A percentile compares a stretch with the other conserved stretches of the same genome.
Conservation (phyloP, 495 filamentous ascomycete genomes). For the Poronia punctata region DNA sequence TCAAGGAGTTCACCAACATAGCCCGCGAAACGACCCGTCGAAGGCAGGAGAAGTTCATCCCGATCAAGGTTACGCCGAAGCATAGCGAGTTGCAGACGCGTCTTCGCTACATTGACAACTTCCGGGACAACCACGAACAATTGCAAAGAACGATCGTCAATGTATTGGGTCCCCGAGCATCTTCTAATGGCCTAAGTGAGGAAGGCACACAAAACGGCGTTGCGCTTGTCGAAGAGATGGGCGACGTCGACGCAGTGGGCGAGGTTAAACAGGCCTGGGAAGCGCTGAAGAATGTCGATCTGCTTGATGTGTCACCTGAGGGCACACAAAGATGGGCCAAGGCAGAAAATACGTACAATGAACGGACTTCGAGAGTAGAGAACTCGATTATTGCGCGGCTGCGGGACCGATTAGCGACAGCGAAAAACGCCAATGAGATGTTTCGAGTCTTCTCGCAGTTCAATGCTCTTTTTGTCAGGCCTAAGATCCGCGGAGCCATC, state of each 20-base stretch:
- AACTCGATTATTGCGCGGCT: conserved; percentile 97
- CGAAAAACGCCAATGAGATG: conserved; percentile 97
- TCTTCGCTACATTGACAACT: conserved; percentile 85
- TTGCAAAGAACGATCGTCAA: conserved; percentile 92
- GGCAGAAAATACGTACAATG: conserved; percentile 92
- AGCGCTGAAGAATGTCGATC: conserved; percentile 86
- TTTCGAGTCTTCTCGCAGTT: conserved; percentile 99
- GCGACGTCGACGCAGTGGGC: conserved; percentile 95
- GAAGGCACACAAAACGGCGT: conserved; percentile 50
- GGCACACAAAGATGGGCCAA: conserved; percentile 86
- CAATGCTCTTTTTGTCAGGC: conserved; percentile 94
- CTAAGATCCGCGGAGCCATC: conserved; percentile 96
- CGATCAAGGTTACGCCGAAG: conserved; percentile 83
- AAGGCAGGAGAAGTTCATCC: conserved; percentile 93
- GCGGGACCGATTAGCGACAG: conserved; percentile 85
- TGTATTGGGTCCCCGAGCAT: conserved; percentile 71
- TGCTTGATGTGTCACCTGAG: conserved; percentile 82
- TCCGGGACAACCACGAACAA: conserved; percentile 94
- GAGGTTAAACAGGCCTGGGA: conserved; percentile 93
- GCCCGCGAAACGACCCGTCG: conserved; percentile 87
- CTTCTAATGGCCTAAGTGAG: conserved; percentile 43
- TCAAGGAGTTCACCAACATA: conserved; percentile 96
- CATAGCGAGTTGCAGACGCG: conserved; percentile 83
- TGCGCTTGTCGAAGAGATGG: conserved; percentile 82
- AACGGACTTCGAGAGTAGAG: conserved; percentile 90